Conservation (phyloP, 768 basidiomycete genomes). For the Chalciporus piperatus region DNA sequence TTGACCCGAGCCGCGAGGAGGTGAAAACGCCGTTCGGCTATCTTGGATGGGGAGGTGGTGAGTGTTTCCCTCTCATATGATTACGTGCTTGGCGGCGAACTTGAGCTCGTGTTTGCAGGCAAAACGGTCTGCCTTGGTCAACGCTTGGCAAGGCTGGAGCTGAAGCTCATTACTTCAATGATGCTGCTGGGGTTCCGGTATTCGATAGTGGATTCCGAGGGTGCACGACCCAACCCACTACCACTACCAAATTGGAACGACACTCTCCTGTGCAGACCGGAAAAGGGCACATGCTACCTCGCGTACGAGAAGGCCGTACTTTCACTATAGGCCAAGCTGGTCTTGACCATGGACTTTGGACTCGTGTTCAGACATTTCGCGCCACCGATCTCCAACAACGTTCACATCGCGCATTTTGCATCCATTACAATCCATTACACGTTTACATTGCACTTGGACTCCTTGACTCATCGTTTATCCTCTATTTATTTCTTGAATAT, state of each 20-base stretch:
- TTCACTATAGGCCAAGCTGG: constrained; percentile 27
- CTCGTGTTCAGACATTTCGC: constrained; percentile 5
- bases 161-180: constrained; percentile 69
- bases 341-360: constrained; percentile 21
- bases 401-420: constrained; percentile 8
- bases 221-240: constrained; percentile 40
- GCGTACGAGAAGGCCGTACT: constrained; percentile 35
- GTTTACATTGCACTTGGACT: constrained; percentile 1
- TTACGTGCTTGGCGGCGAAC: constrained; percentile 17
- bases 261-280: constrained; percentile 63
- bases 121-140: constrained; percentile 71
- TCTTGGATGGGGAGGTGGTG: constrained; percentile 81
- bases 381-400: constrained; percentile 3
- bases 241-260: constrained; percentile 81
- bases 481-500: constrained; percentile 25
- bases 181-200: constrained; percentile 65
- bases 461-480: not conserved
- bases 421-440: constrained; percentile 12
- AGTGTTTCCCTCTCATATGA: constrained; percentile 27
- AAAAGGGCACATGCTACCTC: constrained; percentile 51
- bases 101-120: constrained; percentile 40
- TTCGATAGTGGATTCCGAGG: constrained; percentile 51
- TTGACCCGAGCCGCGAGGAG: constrained; percentile 59
- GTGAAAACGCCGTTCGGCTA: constrained; percentile 55
- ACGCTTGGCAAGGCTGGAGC: constrained; percentile 69